Evolutionary conservation across 805 yeast genomes (phyloP).

Genomic region (Candida caryicola): DNA sequence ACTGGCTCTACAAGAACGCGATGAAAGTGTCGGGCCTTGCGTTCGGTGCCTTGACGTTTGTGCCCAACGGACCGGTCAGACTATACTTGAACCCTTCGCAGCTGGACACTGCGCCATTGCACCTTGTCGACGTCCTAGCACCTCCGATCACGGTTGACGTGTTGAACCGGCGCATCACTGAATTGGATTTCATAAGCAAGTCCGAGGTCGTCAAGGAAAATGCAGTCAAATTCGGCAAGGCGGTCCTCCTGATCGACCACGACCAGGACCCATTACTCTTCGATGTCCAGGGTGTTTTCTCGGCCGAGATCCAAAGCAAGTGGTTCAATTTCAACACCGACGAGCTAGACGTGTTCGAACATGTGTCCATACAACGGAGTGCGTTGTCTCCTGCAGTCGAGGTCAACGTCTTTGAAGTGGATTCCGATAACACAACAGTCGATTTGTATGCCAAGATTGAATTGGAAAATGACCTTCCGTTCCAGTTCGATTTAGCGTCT

Average conservation of each 20-base stretch:
- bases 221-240: slow-evolving; percentile 12
- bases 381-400: slow-evolving; percentile 15
- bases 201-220: slow-evolving; percentile 19
- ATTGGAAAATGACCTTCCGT: slow-evolving; percentile 15
- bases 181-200: slow-evolving; percentile 23
- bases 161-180: slow-evolving; percentile 17
- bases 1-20: slow-evolving; percentile 17
- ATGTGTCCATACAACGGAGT: slow-evolving; percentile 7
- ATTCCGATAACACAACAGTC: slow-evolving; percentile 9
- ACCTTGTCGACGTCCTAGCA: slow-evolving; percentile 23
- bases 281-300: slow-evolving; percentile 20
- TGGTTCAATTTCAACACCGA: slow-evolving; percentile 15
- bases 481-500: slow-evolving; percentile 16
- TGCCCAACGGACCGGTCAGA: slow-evolving; percentile 17
- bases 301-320: slow-evolving; percentile 16
- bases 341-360: slow-evolving; percentile 15
- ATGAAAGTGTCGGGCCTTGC: slow-evolving; percentile 20
- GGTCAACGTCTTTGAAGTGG: slow-evolving; percentile 13
- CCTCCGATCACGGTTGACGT: slow-evolving; percentile 24
- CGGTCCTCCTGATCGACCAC: slow-evolving; percentile 11
- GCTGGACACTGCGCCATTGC: slow-evolving; percentile 12
- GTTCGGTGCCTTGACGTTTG: slow-evolving; percentile 23
- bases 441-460: slow-evolving; percentile 9
- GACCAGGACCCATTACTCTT: slow-evolving; percentile 16
- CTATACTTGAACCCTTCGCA: slow-evolving; percentile 17